Percentiles rank a stretch among this genome's conserved stretches.
These are phyloP conservation scores for Penicillium daleae DNA, from an alignment of 495 filamentous ascomycete species.

Conservation along the genomic window DNA sequence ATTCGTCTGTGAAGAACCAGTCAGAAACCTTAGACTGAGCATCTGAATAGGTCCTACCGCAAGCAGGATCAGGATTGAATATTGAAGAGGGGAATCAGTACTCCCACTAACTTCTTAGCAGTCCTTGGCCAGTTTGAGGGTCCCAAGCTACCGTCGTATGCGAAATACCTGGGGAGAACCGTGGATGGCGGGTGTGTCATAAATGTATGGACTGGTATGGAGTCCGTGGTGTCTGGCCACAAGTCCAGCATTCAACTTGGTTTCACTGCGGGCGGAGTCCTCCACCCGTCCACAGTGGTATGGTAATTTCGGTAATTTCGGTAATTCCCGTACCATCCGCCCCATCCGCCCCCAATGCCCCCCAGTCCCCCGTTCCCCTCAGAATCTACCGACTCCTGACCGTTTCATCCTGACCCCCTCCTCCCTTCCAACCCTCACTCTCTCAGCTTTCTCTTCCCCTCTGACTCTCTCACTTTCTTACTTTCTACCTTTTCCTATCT, in stretches of 20 bases:
- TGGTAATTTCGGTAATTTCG: not conserved
- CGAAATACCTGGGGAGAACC: not conserved
- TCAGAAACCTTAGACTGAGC: not conserved
- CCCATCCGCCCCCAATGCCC: not conserved
- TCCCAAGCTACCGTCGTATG: not conserved
- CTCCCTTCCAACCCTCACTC: not conserved
- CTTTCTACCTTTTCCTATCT: constrained; percentile 13
- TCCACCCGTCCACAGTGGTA: no score
- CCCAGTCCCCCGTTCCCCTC: not conserved
- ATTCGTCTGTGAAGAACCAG: not conserved
- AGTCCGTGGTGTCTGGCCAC: not conserved
- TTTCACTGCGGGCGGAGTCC: not conserved
- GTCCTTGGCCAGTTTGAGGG: not conserved
- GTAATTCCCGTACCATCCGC: not conserved
- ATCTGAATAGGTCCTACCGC: not conserved
- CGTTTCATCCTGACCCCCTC: not conserved
- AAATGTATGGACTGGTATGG: not conserved
- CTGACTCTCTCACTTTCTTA: constrained; percentile 8
- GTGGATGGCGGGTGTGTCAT: not conserved
- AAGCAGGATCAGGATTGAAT: no score
- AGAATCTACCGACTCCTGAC: constrained; percentile 1
- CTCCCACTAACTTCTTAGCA: no score
- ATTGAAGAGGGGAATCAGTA: no score
- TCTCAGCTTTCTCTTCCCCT: constrained; percentile 15
- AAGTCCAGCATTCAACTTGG: not conserved